Evolutionary conservation across 192 early-diverging fungal genomes (phyloP).

Genomic region (Backusella psychrophila): DNA sequence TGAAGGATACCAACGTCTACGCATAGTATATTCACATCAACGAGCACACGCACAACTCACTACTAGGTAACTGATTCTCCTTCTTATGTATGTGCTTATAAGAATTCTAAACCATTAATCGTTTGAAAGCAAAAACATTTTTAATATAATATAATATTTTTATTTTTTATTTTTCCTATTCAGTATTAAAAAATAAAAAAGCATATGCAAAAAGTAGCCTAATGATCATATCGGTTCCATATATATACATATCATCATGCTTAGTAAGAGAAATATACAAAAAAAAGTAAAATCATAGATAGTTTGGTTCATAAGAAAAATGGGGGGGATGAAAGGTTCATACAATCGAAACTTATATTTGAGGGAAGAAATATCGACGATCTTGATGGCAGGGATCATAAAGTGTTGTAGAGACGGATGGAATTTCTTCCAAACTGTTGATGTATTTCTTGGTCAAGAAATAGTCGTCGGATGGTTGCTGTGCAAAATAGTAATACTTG

Average conservation of each 20-base stretch:
- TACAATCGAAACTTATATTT: not conserved
- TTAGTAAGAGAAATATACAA: not conserved
- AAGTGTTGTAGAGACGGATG: not conserved
- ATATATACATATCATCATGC: not conserved
- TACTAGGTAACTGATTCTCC: too few species aligned
- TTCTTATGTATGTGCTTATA: too few species aligned
- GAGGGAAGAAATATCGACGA: not conserved
- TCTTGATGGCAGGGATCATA: not conserved
- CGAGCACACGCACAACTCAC: too few species aligned
- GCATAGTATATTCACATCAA: too few species aligned
- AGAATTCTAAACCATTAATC: too few species aligned
- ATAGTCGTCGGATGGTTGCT: not conserved
- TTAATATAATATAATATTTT: not conserved
- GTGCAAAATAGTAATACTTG: not conserved
- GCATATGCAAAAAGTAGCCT: not conserved
- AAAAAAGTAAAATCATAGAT: not conserved
- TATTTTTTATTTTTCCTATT: not conserved
- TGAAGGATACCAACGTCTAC: too few species aligned
- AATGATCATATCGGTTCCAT: not conserved
- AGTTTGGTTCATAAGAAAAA: not conserved
- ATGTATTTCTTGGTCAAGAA: not conserved
- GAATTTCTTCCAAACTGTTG: constrained; percentile 1
- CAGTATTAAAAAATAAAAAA: not conserved
- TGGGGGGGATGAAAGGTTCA: not conserved
- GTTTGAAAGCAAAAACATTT: not conserved